phyloP scores from a whole-genome alignment of 2,329 filamentous ascomycete species.

The Ceratocystis albifundus region DNA sequence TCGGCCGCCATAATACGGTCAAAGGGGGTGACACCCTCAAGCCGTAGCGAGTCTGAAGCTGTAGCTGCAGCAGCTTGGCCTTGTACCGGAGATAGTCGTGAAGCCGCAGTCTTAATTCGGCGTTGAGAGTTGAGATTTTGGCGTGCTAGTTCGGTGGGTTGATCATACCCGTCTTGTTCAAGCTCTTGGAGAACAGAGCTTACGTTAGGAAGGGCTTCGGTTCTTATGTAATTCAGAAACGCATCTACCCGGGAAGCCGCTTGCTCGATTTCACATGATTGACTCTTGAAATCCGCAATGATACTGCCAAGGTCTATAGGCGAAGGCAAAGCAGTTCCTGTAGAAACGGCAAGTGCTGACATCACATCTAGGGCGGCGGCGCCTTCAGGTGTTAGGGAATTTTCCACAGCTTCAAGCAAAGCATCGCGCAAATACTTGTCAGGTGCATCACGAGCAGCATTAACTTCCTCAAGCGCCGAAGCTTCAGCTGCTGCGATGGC shows the following conservation, averaged over 20 bases:
- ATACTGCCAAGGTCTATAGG: slow-evolving; percentile 40
- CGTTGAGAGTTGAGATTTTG: slow-evolving; percentile 65
- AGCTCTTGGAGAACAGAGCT: slow-evolving; percentile 35
- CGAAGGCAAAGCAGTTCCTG: slow-evolving; percentile 40
- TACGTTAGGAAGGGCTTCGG: slow-evolving; percentile 36
- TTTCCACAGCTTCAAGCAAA: slow-evolving; percentile 44
- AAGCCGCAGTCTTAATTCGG: slow-evolving; percentile 52
- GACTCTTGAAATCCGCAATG: slow-evolving; percentile 46
- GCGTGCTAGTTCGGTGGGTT: slow-evolving; percentile 48
- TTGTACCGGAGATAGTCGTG: slow-evolving; percentile 55
- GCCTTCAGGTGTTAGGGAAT: slow-evolving; percentile 45
- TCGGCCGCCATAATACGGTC: slow-evolving; percentile 13
- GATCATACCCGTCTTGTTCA: slow-evolving; percentile 38
- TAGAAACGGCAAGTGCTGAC: slow-evolving; percentile 39
- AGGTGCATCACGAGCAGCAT: slow-evolving; percentile 19
- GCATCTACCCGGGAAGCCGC: slow-evolving; percentile 41
- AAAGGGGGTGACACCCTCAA: slow-evolving; percentile 14
- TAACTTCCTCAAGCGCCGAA: slow-evolving; percentile 45
- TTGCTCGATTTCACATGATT: slow-evolving; percentile 45
- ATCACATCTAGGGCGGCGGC: slow-evolving; percentile 46
- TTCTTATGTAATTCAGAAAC: slow-evolving; percentile 46
- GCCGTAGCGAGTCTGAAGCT: background rate
- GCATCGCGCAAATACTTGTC: slow-evolving; percentile 27
- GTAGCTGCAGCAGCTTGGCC: slow-evolving; percentile 10
- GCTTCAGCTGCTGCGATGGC: slow-evolving; percentile 49